These are phyloP conservation scores for Chlorella sp. DNA, from an alignment of 139 green algal species.

Conservation along the genomic window DNA sequence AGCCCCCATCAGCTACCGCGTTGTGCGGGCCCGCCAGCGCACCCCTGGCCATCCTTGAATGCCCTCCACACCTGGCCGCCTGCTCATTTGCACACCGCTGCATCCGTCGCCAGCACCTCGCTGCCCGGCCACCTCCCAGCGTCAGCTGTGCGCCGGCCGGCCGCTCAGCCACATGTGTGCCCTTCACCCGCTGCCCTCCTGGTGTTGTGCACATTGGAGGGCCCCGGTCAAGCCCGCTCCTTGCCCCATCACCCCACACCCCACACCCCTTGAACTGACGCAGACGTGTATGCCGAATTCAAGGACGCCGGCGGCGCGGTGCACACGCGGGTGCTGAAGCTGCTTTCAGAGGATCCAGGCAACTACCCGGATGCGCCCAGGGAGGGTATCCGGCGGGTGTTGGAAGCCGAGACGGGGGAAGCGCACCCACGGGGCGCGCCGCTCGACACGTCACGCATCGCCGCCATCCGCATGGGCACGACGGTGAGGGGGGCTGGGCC, in stretches of 20 bases:
- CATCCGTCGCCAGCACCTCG: too few species aligned
- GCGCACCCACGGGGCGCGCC: constrained; percentile 64
- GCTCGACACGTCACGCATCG: constrained; percentile 85
- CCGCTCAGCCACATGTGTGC: too few species aligned
- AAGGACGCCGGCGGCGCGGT: neutral
- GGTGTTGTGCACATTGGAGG: too few species aligned
- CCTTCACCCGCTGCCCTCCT: too few species aligned
- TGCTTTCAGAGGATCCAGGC: constrained; percentile 93
- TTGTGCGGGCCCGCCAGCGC: too few species aligned
- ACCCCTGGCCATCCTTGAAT: too few species aligned
- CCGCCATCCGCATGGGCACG: constrained; percentile 94
- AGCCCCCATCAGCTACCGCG: too few species aligned
- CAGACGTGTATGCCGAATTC: constrained; percentile 94
- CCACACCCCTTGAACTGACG: neutral
- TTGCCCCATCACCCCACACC: neutral
- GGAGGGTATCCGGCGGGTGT: constrained; percentile 94
- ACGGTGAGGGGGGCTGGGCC: constrained; percentile 54
- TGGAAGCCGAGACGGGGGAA: constrained; percentile 85
- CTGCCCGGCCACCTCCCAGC: too few species aligned
- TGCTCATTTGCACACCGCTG: too few species aligned
- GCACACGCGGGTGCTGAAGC: constrained; percentile 76
- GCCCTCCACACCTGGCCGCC: too few species aligned
- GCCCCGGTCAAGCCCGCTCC: too few species aligned
- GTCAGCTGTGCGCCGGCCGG: too few species aligned
- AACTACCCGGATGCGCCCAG: constrained; percentile 95